Percentiles rank a stretch among this genome's conserved stretches.
Evolutionary conservation across 2,329 filamentous ascomycete genomes (phyloP).

Genomic region (Aaosphaeria pasadenensis): DNA sequence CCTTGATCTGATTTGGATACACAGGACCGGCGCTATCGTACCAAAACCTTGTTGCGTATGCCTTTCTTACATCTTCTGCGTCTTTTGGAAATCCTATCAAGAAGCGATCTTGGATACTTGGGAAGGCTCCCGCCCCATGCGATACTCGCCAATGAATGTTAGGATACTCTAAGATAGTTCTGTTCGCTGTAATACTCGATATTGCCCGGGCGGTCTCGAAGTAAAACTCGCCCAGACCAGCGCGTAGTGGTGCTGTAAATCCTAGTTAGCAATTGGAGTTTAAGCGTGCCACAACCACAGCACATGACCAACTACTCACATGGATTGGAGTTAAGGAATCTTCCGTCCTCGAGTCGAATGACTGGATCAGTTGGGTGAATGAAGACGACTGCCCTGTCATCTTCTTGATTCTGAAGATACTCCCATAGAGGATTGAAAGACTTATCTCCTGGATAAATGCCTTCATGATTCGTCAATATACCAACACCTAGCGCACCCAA

Average conservation of each 20-base stretch:
- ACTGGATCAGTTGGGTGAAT: conserved; percentile 36
- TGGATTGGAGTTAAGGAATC: conserved; percentile 23
- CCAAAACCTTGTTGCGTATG: conserved; percentile 29
- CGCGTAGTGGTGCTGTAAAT: conserved; percentile 26
- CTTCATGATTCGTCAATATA: conserved; percentile 34
- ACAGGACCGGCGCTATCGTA: conserved; percentile 39
- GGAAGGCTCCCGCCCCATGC: conserved; percentile 36
- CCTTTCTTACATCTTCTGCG: conserved; percentile 20
- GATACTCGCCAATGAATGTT: conserved; percentile 32
- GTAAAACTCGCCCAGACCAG: conserved; percentile 36
- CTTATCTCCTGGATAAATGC: conserved; percentile 28
- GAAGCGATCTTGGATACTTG: conserved; percentile 34
- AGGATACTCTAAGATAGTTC: conserved; percentile 25
- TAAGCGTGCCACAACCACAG: not conserved
- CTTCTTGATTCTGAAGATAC: conserved; percentile 17
- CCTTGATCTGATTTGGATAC: conserved; percentile 35
- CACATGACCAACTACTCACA: conserved; percentile 19
- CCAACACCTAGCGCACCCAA: conserved; percentile 29
- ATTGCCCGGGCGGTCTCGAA: conserved; percentile 37
- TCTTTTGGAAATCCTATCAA: conserved; percentile 27
- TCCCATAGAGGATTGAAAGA: conserved; percentile 24
- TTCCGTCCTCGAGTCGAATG: conserved; percentile 22
- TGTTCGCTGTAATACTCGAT: conserved; percentile 28
- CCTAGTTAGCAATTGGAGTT: not conserved
- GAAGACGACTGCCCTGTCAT: conserved; percentile 27